Evolutionary conservation across 768 basidiomycete genomes (phyloP), one percentile per base, ranked within the genome.

Genomic region (Coprinopsis sp.): DNA sequence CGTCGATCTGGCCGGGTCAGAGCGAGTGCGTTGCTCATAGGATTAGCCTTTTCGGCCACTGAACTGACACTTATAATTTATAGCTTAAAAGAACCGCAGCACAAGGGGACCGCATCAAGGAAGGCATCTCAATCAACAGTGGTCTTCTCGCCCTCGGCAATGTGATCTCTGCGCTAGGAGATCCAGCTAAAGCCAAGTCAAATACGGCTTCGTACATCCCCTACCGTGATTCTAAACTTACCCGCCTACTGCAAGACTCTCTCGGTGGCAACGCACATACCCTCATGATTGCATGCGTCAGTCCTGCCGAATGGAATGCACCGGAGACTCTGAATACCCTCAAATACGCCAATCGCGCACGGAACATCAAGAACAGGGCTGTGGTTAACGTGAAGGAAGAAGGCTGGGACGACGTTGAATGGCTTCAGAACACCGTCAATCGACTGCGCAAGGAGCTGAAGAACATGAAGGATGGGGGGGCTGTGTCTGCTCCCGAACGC

Each of bases 41-140:
- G n/a, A 43, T 28, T 29, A 37, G 22, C 6, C 47, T 27, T 47
- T n/a, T 28, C 28, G 36, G 18, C 37, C 47, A 14, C 31, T 51
- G 39, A 44, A 51, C 18, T 47, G 21, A 45, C 50, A 58, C 60
- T 50, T 59, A 43, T 46, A 44, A 49, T 27, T 22, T 18, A 22
- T 56, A 92, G 88, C 75, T 99, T 37, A 99, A 99, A 66, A 84
- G 96, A 33, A 99, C 96, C 7, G 90, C 93, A 1, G 96, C 95
- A 4, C 85, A 84, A 7, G 96, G 96, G 4, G 95, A 97, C 52
- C 87, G 95, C 46, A 91, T 95, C 65, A 98, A 92, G 64, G 96
- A 97, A 68, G 95, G 95, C n/a, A 96, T 96, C 44, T 92, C 91
- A 23, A 98, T 98, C 71, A 99, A 99, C 71, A 88, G 90, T 51